A percentile compares a stretch with the other conserved stretches of the same genome.
These are phyloP conservation scores for Venturia effusa DNA, from an alignment of 2,329 filamentous ascomycete species.

Conservation along the genomic window DNA sequence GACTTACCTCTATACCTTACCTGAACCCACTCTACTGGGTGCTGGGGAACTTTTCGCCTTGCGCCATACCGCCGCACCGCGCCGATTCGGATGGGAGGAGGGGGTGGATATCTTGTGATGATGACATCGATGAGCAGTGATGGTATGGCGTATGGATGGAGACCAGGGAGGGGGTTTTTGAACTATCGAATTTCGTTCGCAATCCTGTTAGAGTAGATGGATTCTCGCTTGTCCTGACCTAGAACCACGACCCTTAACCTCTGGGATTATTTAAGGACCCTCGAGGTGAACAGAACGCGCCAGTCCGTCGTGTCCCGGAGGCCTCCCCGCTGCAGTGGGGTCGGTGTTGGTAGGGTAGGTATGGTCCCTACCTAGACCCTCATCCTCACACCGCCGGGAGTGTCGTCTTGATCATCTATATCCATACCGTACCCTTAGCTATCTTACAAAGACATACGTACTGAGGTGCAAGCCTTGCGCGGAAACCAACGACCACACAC, in stretches of 20 bases:
- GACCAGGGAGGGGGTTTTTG: background rate
- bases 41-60: too few relatives aligned
- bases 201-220: background rate
- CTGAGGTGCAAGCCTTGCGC: too few relatives aligned
- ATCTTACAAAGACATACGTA: too few relatives aligned
- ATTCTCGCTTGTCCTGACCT: background rate
- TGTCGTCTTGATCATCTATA: background rate
- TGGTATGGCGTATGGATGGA: too few relatives aligned
- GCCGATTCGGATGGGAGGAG: background rate
- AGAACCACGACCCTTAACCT: background rate
- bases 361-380: too few relatives aligned
- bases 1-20: too few relatives aligned
- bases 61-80: background rate
- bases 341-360: too few relatives aligned
- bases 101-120: background rate
- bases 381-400: too few relatives aligned
- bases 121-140: background rate
- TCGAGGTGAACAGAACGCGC: background rate
- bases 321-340: background rate
- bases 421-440: too few relatives aligned
- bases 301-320: background rate
- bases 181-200: background rate
- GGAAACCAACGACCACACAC: too few relatives aligned
- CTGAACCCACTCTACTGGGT: too few relatives aligned
- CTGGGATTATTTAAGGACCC: background rate